Percentiles rank a stretch among this genome's conserved stretches.
Conservation (phyloP, 371 early-diverging fungal genomes). For the Mortierella sp. region DNA sequence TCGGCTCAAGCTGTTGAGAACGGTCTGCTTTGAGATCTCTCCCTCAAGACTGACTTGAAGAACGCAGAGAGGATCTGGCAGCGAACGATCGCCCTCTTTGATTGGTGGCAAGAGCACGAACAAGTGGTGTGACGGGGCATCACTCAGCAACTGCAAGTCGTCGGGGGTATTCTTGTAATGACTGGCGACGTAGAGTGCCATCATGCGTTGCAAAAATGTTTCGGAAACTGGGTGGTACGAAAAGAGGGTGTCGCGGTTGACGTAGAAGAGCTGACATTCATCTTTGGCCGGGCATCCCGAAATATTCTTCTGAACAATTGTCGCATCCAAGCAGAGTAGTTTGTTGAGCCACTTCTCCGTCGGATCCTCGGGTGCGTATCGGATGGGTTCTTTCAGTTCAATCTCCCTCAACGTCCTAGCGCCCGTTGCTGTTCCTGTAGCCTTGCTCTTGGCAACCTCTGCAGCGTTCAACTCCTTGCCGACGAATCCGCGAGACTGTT, state of each 20-base stretch:
- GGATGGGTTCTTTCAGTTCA: constrained; percentile 94
- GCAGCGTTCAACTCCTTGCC: constrained; percentile 61
- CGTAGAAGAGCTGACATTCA: constrained; percentile 94
- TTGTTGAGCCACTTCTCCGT: constrained; percentile 98
- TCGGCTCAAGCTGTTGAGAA: constrained; percentile 84
- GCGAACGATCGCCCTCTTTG: constrained; percentile 69
- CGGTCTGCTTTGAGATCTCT: constrained; percentile 87
- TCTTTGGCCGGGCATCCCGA: constrained; percentile 94
- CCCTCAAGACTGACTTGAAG: constrained; percentile 97
- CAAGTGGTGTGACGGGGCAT: constrained; percentile 98
- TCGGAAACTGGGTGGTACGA: constrained; percentile 96
- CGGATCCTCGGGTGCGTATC: constrained; percentile 93
- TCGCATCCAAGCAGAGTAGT: constrained; percentile 93
- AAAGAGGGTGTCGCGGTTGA: constrained; percentile 97
- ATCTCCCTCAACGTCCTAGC: constrained; percentile 91
- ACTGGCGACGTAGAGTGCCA: constrained; percentile 96
- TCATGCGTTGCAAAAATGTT: constrained; percentile 96
- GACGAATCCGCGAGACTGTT: constrained; percentile 87
- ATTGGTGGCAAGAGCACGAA: constrained; percentile 96
- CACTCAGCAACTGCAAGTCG: constrained; percentile 98
- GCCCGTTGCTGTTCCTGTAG: constrained; percentile 61
- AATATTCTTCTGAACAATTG: constrained; percentile 75
- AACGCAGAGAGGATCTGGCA: constrained; percentile 96
- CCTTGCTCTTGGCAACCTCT: constrained; percentile 57
- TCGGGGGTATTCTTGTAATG: constrained; percentile 99